These are phyloP conservation scores for Tolypocladium ovalisporum DNA, from an alignment of 2,329 filamentous ascomycete species.

Conservation along the genomic window DNA sequence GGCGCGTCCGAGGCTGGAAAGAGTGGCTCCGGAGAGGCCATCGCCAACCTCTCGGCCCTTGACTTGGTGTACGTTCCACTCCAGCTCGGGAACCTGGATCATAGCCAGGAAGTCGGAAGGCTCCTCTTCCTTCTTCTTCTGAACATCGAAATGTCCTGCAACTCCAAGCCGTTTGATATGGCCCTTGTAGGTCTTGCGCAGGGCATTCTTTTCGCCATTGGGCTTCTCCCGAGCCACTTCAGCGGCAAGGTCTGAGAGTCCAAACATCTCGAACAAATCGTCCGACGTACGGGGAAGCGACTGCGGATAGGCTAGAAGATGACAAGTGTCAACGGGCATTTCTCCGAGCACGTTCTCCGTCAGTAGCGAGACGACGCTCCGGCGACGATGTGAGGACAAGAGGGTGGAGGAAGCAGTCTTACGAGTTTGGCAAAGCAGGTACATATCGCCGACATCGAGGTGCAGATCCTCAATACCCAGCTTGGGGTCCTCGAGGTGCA, in stretches of 20 bases:
- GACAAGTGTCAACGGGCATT: slow-evolving; percentile 32
- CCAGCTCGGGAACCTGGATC: slow-evolving; percentile 39
- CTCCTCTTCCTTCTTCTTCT: slow-evolving; percentile 41
- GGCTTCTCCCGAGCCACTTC: slow-evolving; percentile 53
- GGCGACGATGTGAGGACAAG: slow-evolving; percentile 9
- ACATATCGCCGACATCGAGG: slow-evolving; percentile 55
- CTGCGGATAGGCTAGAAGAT: slow-evolving; percentile 35
- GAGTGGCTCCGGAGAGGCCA: slow-evolving; percentile 36
- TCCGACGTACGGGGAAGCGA: slow-evolving; percentile 37
- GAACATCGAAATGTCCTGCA: slow-evolving; percentile 47
- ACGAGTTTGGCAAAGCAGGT: slow-evolving; percentile 56
- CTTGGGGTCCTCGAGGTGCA: slow-evolving; percentile 49
- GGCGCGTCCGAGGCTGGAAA: slow-evolving; percentile 36
- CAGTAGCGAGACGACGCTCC: background rate
- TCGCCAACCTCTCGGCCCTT: slow-evolving; percentile 43
- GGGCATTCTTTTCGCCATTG: slow-evolving; percentile 55
- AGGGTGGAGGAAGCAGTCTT: slow-evolving; percentile 42
- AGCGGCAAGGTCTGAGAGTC: slow-evolving; percentile 43
- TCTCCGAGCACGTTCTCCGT: slow-evolving; percentile 10
- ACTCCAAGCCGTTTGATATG: slow-evolving; percentile 55
- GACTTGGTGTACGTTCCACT: slow-evolving; percentile 44
- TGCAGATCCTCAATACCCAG: slow-evolving; percentile 54
- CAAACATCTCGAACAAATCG: slow-evolving; percentile 50
- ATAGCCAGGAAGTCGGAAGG: slow-evolving; percentile 43
- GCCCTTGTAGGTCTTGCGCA: slow-evolving; percentile 58